Base-by-base conservation (phyloP, 2,329 filamentous ascomycete genomes). In the Pseudopithomyces maydicus region DNA sequence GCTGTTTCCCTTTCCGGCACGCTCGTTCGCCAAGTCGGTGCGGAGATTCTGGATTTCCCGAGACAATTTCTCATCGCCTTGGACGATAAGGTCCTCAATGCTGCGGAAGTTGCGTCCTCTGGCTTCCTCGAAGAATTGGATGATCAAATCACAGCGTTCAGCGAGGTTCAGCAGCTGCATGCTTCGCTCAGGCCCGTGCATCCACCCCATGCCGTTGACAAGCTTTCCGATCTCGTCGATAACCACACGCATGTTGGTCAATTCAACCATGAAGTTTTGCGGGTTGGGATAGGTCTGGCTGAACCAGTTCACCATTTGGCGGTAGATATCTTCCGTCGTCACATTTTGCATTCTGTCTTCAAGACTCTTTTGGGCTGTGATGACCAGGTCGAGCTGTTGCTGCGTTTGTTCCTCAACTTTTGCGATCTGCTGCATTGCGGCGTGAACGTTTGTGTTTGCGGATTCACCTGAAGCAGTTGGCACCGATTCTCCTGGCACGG, bases 231-330 rank as follows among this genome's bases (percentile, higher is more conserved):
- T 41, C 2, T 14, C 29, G 29, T 45, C 15, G 14, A 38, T 5
- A 11, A 14, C 1, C 2, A 1, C 23, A 11, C 32, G 3, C 1
- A 54, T 1, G 20, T 5, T n/a, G 10, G 17, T 29, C 19, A 55
- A 26, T 11, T 44, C 23, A 20, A 33, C 38, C 23, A 55, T 19
- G 14, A 58, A 39, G 19, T 45, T 36, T 8, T 19, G 23, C 6
- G 56, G 52, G 29, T 53, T 49, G 11, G 61, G 63, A 38, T 65
- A 65, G 22, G 36, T 57, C 35, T 51, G 38, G 22, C 47, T 51
- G 12, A 66, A 33, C 42, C 49, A 53, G 26, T 66, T 45, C n/a
- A 64, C 59, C 52, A 66, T 66, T 26, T 55, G 33, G 19, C 60
- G 59, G 43, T 56, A 41, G 8, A 66, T 3, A 0, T 54, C 17